Evolutionary conservation across 768 basidiomycete species (phyloP).

Genomic region (Ephemerocybe angulata): DNA sequence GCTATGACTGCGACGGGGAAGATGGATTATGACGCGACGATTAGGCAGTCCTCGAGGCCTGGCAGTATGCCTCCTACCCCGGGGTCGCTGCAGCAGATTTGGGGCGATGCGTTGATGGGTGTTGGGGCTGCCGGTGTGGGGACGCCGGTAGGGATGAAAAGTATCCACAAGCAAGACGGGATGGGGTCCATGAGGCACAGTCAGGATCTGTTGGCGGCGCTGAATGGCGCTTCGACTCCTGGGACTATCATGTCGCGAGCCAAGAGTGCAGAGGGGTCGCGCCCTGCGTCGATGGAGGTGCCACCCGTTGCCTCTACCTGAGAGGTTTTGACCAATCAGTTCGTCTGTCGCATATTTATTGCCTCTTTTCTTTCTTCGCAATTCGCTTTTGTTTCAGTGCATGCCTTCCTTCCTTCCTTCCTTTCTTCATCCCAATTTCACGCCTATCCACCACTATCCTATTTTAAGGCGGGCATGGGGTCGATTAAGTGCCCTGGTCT

Average conservation of each 20-base stretch:
- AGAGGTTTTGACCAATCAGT: background rate
- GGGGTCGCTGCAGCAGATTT: slow-evolving; percentile 5
- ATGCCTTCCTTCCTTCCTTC: background rate
- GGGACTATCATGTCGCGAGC: slow-evolving; percentile 16
- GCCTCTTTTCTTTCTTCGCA: background rate
- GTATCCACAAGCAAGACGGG: background rate
- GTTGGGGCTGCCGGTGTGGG: background rate
- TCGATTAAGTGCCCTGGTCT: background rate
- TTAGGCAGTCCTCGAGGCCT: background rate
- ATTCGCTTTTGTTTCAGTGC: background rate
- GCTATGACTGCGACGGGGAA: background rate
- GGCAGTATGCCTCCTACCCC: slow-evolving; percentile 6
- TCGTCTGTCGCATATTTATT: background rate
- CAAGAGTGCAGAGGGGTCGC: slow-evolving; percentile 16
- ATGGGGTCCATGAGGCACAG: background rate
- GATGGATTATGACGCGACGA: background rate
- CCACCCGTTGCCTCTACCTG: background rate
- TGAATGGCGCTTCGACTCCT: slow-evolving; percentile 5
- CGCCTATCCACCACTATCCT: background rate
- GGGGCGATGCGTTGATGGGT: background rate
- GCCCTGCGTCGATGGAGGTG: background rate
- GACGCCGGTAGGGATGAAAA: background rate
- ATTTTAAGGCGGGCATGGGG: background rate
- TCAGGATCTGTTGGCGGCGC: no score
- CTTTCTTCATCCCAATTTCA: background rate